phyloP scores from a whole-genome alignment of 768 basidiomycete species.

The Pisolithus orientalis region DNA sequence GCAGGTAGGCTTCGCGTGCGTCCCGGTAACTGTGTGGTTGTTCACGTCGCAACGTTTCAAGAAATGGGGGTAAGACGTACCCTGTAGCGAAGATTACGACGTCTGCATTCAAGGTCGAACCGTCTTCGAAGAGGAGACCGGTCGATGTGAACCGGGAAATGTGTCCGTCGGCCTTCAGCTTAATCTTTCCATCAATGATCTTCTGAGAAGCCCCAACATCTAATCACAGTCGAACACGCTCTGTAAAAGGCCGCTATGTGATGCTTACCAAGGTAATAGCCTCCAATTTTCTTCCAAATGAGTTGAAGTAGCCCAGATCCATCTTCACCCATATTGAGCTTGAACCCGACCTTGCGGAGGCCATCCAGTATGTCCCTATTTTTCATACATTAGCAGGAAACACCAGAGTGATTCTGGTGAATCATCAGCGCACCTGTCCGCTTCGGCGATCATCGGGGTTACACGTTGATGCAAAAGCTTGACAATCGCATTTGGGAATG shows the following conservation, averaged over 20 bases:
- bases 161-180: conserved; percentile 37
- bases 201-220: conserved; percentile 38
- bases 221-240: conserved; percentile 5
- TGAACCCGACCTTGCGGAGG: conserved; percentile 56
- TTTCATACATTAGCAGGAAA: not conserved
- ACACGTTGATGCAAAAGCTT: conserved; percentile 31
- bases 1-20: conserved; percentile 11
- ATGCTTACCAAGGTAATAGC: conserved; percentile 59
- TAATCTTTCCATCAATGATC: conserved; percentile 43
- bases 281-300: conserved; percentile 47
- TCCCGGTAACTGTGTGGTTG: conserved; percentile 14
- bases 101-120: conserved; percentile 42
- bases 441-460: conserved; percentile 40
- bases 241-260: not conserved
- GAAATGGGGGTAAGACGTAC: conserved; percentile 16
- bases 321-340: conserved; percentile 43
- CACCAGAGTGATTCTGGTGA: not conserved
- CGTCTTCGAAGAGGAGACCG: conserved; percentile 37
- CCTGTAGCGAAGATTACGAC: conserved; percentile 46
- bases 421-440: conserved; percentile 41
- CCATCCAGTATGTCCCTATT: conserved; percentile 47
- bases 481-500: conserved; percentile 32
- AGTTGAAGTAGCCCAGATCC: conserved; percentile 47
- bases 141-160: conserved; percentile 34
- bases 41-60: not conserved